Evolutionary conservation across 208 protist species (phyloP), one percentile per base, ranked within the genome.

Genomic region (Blastocrithidia nonstop): DNA sequence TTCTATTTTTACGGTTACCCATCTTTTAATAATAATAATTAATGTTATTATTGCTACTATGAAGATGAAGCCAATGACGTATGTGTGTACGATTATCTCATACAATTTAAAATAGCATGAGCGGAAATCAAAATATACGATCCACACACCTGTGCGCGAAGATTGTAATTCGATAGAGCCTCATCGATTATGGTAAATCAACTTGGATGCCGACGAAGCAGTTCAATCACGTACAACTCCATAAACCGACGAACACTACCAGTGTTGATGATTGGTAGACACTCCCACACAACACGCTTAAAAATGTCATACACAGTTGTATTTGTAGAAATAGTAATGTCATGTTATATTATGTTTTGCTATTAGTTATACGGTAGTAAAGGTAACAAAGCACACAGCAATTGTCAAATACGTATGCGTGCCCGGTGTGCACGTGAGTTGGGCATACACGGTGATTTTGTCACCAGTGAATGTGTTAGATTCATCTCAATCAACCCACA

Each of bases 171-270:
- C 15, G 36, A 64, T 23, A 93, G 54, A 15, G 60, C 68, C 27
- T 66, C 47, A 25, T 54, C 58, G 8, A 93, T 13, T 8, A 82
- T 19, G 1, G 31, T 46, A 53, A 77, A 87, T n/a, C 84, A 52
- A 3, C 28, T 38, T 1, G 85, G 76, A 24, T 67, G 65, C 47
- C 32, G 31, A 47, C 83, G 50, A 40, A 90, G 27, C 17, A 87
- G 50, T 13, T 57, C 47, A 21, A 93, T 74, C 28, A 64, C 59
- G 49, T 74, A 93, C 29, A 93, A 50, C 63, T 93, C 85, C 71
- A 93, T 90, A 32, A 86, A 60, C 20, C 75, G 79, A 1, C 85
- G 78, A 20, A 93, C 80, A 43, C 85, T 93, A 20, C 85, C 75
- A 57, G 85, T 69, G 66, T 93, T 93, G 50, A 70, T 89, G 13